phyloP scores from a whole-genome alignment of 163 green algal genomes.

The Chloromonas sp. region DNA sequence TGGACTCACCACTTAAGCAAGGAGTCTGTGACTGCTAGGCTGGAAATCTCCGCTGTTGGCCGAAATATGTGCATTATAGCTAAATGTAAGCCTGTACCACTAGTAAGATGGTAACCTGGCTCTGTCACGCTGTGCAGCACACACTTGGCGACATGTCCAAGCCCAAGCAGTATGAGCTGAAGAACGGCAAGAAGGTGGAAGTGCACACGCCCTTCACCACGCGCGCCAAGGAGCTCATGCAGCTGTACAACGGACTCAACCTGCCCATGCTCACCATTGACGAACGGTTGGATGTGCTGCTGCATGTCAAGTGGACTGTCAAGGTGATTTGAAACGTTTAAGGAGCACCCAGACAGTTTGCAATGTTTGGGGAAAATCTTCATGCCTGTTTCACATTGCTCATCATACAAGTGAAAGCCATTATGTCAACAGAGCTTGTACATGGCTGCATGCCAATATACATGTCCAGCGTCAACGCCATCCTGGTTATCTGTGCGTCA shows the following conservation, averaged over 20 bases:
- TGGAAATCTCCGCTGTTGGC: too few relatives aligned
- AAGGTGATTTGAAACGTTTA: constrained; percentile 30
- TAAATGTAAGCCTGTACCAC: too few relatives aligned
- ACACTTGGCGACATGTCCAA: constrained; percentile 46
- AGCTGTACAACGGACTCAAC: constrained; percentile 67
- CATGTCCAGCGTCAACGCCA: too few relatives aligned
- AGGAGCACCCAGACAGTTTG: neutral
- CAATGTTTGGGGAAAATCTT: neutral
- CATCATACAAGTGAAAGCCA: too few relatives aligned
- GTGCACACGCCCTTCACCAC: constrained; percentile 78
- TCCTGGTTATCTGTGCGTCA: too few relatives aligned
- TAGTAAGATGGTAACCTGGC: too few relatives aligned
- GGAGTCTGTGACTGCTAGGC: too few relatives aligned
- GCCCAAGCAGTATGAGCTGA: constrained; percentile 66
- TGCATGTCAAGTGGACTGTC: constrained; percentile 79
- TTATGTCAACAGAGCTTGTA: too few relatives aligned
- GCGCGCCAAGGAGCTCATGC: constrained; percentile 66
- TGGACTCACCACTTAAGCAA: neutral
- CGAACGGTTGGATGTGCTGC: constrained; percentile 77
- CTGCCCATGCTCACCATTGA: constrained; percentile 53
- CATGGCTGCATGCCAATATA: too few relatives aligned
- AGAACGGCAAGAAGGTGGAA: constrained; percentile 53
- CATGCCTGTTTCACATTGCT: neutral
- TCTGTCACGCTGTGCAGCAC: constrained; percentile 2
- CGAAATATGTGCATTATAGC: too few relatives aligned